phyloP scores from a whole-genome alignment of 2,329 filamentous ascomycete genomes.

The Pezizomycotina sp. region DNA sequence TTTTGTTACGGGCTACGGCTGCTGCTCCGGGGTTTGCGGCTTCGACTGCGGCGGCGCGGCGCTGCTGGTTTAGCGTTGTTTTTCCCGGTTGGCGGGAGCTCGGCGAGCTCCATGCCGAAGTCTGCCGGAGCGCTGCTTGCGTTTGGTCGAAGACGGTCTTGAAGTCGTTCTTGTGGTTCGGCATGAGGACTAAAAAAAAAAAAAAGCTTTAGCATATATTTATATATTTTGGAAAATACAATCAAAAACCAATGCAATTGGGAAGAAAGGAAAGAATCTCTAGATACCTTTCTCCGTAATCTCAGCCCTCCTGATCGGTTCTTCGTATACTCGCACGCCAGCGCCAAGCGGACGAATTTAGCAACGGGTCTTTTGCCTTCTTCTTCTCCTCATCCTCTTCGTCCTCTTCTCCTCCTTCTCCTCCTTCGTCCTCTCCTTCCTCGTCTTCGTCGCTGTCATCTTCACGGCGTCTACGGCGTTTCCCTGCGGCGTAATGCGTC shows the following conservation, averaged over 20 bases:
- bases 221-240: not conserved
- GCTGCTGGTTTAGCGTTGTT: conserved; percentile 43
- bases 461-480: too few species aligned
- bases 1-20: conserved; percentile 34
- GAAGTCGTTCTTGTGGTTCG: conserved; percentile 48
- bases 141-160: conserved; percentile 60
- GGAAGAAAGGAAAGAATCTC: conserved; percentile 20
- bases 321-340: conserved; percentile 49
- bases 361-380: conserved; percentile 35
- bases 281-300: conserved; percentile 45
- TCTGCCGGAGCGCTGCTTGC: conserved; percentile 50
- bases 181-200: conserved; percentile 45
- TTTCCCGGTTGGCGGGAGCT: too few species aligned
- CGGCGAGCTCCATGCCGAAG: too few species aligned
- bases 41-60: conserved; percentile 25
- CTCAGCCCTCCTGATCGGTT: conserved; percentile 43
- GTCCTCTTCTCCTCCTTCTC: not conserved
- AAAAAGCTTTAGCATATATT: not conserved
- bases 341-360: conserved; percentile 50
- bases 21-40: not conserved
- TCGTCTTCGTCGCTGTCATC: conserved; percentile 6
- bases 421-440: not conserved
- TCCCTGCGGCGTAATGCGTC: too few species aligned
- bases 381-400: conserved; percentile 5
- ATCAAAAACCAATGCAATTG: not conserved